Evolutionary conservation across 176 grass and related monocot genomes (phyloP).

Genomic region (Aegilops sharonensis): DNA sequence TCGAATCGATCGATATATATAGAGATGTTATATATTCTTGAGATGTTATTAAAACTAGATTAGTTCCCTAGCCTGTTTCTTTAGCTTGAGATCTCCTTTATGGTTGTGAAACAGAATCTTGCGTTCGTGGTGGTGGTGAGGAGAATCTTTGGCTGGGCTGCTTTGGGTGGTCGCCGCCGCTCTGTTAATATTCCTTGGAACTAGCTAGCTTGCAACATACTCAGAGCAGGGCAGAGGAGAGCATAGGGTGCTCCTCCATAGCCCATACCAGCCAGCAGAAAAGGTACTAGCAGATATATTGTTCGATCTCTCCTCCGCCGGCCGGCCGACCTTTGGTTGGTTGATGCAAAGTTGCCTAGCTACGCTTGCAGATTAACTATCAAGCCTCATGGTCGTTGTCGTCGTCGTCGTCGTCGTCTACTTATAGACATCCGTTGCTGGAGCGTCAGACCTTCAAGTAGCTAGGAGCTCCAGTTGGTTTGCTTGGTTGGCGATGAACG

Average conservation of each 20-base stretch:
- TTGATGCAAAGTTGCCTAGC: neutral
- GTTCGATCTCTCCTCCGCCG: neutral
- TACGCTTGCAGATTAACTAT: neutral
- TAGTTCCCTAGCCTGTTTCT: neutral
- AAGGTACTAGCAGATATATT: neutral
- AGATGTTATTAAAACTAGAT: neutral
- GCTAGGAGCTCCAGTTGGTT: neutral
- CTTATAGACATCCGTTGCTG: neutral
- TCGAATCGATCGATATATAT: neutral
- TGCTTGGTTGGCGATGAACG: slow-evolving; percentile 26
- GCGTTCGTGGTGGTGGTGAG: neutral
- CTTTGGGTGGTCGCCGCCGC: neutral
- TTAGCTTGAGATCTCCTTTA: neutral
- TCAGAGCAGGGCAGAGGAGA: neutral
- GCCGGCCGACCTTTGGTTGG: neutral
- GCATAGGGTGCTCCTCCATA: neutral
- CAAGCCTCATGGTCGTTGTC: neutral
- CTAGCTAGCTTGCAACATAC: neutral
- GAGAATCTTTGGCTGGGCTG: neutral
- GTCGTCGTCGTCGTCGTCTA: neutral
- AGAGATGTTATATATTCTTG: neutral
- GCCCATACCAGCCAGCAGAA: neutral
- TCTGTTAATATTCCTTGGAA: neutral
- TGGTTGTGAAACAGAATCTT: neutral
- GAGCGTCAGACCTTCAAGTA: neutral